These are phyloP conservation scores for Penicillium decumbens DNA, from an alignment of 2,329 filamentous ascomycete species.

Conservation along the genomic window DNA sequence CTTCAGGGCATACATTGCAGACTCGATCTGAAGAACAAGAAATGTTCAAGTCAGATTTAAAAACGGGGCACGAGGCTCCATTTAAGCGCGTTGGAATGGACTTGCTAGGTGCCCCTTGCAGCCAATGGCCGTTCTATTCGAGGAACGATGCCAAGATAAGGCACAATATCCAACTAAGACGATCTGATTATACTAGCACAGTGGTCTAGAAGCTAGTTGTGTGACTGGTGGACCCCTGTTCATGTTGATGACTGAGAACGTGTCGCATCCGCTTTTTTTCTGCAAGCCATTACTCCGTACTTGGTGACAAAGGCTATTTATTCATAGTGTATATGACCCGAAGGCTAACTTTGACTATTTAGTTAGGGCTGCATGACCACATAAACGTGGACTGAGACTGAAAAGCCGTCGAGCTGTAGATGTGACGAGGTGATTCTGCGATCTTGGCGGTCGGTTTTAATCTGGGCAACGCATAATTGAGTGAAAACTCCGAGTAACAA, in stretches of 20 bases:
- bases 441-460: not conserved
- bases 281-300: not conserved
- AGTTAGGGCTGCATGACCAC: not conserved
- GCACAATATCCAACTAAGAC: constrained; percentile 8
- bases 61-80: not conserved
- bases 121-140: constrained; percentile 5
- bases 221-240: constrained; percentile 1
- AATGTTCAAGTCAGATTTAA: not conserved
- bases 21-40: not conserved
- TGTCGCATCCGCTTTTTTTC: not conserved
- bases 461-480: not conserved
- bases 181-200: constrained; percentile 15
- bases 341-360: not conserved
- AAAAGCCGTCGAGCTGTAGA: not conserved
- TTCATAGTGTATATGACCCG: not conserved
- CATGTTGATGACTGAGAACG: not conserved
- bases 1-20: constrained; percentile 25
- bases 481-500: not conserved
- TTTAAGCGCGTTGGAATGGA: constrained; percentile 11
- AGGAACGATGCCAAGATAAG: not conserved
- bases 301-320: not conserved
- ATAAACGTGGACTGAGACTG: not conserved
- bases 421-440: not conserved
- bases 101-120: not conserved
- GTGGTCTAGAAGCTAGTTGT: constrained; percentile 7